Evolutionary conservation across 2,329 filamentous ascomycete species (phyloP).

Genomic region (Exophiala bonariae): DNA sequence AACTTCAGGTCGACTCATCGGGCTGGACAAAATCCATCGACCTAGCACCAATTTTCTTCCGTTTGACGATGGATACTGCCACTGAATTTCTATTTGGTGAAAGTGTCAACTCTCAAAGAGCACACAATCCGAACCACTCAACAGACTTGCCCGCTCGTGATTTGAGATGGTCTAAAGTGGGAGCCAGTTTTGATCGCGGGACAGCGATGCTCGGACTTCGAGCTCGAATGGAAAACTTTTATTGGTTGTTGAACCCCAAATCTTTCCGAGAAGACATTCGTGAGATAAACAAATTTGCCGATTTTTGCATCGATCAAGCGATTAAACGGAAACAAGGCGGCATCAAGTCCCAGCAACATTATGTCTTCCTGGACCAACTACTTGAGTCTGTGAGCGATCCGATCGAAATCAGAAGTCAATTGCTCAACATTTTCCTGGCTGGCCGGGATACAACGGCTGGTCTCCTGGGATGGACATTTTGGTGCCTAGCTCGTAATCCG

Average conservation of each 20-base stretch:
- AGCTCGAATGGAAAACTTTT: conserved; percentile 32
- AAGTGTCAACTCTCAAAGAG: conserved; percentile 61
- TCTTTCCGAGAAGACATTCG: conserved; percentile 40
- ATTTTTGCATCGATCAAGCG: conserved; percentile 48
- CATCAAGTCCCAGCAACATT: conserved; percentile 2
- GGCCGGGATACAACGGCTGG: conserved; percentile 38
- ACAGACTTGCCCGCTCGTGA: conserved; percentile 32
- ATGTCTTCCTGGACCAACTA: conserved; percentile 24
- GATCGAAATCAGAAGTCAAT: conserved; percentile 27
- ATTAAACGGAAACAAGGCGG: conserved; percentile 25
- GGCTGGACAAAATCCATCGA: conserved; percentile 3
- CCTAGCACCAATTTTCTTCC: conserved; percentile 2
- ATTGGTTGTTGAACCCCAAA: conserved; percentile 39
- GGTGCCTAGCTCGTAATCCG: conserved; percentile 30
- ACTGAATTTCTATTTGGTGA: conserved; percentile 84
- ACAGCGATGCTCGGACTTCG: conserved; percentile 29
- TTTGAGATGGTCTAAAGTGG: conserved; percentile 53
- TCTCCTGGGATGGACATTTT: conserved; percentile 34
- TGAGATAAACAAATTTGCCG: conserved; percentile 48
- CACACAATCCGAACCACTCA: conserved; percentile 48
- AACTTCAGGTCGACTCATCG: not conserved
- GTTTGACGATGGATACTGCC: conserved; percentile 70
- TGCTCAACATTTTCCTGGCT: conserved; percentile 37
- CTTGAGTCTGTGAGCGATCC: conserved; percentile 25
- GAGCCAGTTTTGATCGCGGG: conserved; percentile 34